A percentile compares a stretch with the other conserved stretches of the same genome.
These are phyloP conservation scores for Albifimbria verrucaria DNA, from an alignment of 2,329 filamentous ascomycete genomes.

Conservation along the genomic window DNA sequence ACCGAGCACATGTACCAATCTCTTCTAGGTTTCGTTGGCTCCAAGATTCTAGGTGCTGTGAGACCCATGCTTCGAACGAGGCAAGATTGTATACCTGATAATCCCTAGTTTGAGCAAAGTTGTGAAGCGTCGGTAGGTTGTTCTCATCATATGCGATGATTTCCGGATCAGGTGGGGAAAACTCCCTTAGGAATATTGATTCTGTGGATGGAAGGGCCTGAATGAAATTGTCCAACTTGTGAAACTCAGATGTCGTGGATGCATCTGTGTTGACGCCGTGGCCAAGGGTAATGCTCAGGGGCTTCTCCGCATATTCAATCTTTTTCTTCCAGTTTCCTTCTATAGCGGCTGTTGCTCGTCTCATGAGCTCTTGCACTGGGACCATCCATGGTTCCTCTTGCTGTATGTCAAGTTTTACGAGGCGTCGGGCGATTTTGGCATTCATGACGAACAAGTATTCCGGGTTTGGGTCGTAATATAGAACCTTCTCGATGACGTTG, in stretches of 20 bases:
- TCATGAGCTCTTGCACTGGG: constrained; percentile 3
- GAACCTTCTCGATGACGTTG: constrained; percentile 25
- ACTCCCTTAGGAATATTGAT: not conserved
- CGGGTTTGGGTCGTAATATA: constrained; percentile 7
- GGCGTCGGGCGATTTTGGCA: constrained; percentile 40
- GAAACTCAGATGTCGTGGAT: not conserved
- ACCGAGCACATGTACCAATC: not conserved
- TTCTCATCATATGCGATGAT: not conserved
- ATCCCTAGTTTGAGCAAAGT: no score
- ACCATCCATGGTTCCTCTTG: constrained; percentile 7
- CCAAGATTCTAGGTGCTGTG: constrained; percentile 17
- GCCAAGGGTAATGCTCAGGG: not conserved
- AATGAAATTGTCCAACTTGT: not conserved
- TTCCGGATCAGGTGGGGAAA: not conserved
- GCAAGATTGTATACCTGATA: constrained; percentile 25
- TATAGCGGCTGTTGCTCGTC: not conserved
- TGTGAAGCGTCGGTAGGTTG: not conserved
- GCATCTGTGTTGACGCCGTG: not conserved
- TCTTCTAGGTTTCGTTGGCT: not conserved
- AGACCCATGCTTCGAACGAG: constrained; percentile 45
- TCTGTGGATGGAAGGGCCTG: no score
- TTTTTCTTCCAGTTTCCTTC: not conserved
- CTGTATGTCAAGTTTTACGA: constrained; percentile 32
- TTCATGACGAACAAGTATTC: constrained; percentile 35
- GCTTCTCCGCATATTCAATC: not conserved